These are phyloP conservation scores for Emmonsia crescens DNA, from an alignment of 2,329 filamentous ascomycete genomes.

Conservation along the genomic window DNA sequence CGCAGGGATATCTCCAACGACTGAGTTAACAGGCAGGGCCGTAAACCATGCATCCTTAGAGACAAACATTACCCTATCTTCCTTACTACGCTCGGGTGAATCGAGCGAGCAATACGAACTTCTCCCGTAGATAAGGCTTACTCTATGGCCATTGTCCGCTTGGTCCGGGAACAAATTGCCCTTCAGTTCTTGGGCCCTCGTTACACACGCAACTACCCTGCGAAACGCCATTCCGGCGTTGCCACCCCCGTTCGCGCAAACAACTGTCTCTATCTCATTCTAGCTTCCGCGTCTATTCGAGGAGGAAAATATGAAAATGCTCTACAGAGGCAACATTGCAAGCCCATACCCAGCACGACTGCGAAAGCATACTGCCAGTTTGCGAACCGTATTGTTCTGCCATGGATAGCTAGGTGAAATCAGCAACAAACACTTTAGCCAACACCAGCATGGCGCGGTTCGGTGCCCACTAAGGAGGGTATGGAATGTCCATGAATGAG, in stretches of 20 bases:
- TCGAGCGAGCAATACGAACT: background rate
- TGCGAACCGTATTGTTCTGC: background rate
- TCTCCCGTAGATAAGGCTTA: background rate
- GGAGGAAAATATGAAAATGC: too few relatives aligned
- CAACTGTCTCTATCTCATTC: background rate
- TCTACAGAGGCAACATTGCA: background rate
- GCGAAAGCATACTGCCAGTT: background rate
- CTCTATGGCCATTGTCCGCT: background rate
- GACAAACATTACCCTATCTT: background rate
- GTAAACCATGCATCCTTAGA: background rate
- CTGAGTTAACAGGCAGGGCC: slow-evolving; percentile 50
- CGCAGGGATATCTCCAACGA: slow-evolving; percentile 89
- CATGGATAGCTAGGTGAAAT: background rate
- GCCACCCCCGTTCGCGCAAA: background rate
- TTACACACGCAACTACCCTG: background rate
- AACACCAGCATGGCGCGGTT: background rate
- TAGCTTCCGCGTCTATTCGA: background rate
- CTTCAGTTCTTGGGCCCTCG: background rate
- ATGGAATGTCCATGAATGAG: background rate
- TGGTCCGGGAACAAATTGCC: background rate
- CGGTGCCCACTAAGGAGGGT: background rate
- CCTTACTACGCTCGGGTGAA: background rate
- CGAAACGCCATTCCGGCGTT: background rate
- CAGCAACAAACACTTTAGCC: background rate
- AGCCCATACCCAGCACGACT: background rate